phyloP scores from a whole-genome alignment of 192 early-diverging fungal genomes.

The Rhizophagus clarus region DNA sequence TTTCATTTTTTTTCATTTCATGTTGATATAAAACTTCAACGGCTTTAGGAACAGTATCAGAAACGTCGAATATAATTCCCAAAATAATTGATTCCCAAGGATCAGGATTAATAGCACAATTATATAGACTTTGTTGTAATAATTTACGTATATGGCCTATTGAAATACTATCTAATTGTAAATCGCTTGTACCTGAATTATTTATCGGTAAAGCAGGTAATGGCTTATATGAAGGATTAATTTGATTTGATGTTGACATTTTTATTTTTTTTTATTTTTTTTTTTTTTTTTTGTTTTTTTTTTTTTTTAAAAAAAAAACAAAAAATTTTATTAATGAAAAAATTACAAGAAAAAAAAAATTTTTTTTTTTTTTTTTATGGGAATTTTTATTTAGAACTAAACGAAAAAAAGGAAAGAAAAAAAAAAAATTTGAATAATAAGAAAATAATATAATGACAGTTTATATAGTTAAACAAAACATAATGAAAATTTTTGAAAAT shows the following conservation, averaged over 20 bases:
- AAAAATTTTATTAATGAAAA: no score
- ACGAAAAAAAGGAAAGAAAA: no score
- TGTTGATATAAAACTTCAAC: not conserved
- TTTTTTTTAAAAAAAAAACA: no score
- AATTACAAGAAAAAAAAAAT: no score
- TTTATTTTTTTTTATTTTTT: not conserved
- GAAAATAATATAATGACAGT: no score
- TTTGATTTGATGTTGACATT: not conserved
- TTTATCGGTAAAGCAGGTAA: not conserved
- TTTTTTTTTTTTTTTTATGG: no score
- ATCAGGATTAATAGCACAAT: not conserved
- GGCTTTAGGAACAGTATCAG: not conserved
- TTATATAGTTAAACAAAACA: no score
- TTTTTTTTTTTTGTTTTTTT: no score
- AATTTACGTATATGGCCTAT: conserved; percentile 4
- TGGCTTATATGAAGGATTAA: conserved; percentile 9
- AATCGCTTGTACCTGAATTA: not conserved
- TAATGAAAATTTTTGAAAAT: no score
- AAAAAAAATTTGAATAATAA: no score
- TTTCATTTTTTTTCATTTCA: not conserved
- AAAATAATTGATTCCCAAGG: conserved; percentile 14
- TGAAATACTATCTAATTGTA: conserved; percentile 18
- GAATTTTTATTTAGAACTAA: no score
- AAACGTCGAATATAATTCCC: conserved; percentile 1
- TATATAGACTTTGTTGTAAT: conserved; percentile 4